Base-by-base conservation (phyloP, 192 early-diverging fungal species). In the Backusella australiensis region DNA sequence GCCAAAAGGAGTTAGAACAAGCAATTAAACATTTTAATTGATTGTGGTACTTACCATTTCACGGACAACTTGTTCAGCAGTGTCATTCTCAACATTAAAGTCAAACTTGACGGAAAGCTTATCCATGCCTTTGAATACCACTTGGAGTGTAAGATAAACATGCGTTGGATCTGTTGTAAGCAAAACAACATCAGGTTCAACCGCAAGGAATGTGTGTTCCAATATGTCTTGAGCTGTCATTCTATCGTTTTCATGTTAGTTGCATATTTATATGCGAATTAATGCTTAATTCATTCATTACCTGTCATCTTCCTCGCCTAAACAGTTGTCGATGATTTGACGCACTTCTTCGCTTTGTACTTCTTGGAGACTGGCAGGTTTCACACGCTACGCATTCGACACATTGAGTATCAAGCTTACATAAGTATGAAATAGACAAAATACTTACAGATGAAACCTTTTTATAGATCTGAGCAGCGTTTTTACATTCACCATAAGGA, bases 401-500 rank as follows among this genome's bases (percentile, higher is more conserved):
- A 26, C 14, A 26, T 35, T 68, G 29, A 35, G 26, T 17, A 21
- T 19, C 3, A 17, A 15, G 12, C 11, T 17, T 1, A 67, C 14
- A 67, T 29, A 34, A 34, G 34, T 4, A 4, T 21, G 8, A 2
- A 19, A 19, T 38, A 23, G 2, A 42, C 23, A 56, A 14, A 73
- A 72, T 26, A 59, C 76, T 82, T 66, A 91, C 81, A 4, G 82
- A 74, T 4, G 90, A 88, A 34, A 96, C 94, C 72, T 94, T 93
- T 34, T 91, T 90, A 79, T 92, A 96, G 69, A 96, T 94, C 73
- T 95, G 93, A 5, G 93, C 91, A 59, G 91, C 92, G 81, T 96
- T 96, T 19, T 86, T 90, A 77, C 93, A 95, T 76, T 96, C 95
- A 19, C 83, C 85, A 81, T 95, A 96, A 5, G 95, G 95, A 88